These are phyloP conservation scores for Yamadazyma dushanensis DNA, from an alignment of 1,139 yeast genomes.

Conservation along the genomic window DNA sequence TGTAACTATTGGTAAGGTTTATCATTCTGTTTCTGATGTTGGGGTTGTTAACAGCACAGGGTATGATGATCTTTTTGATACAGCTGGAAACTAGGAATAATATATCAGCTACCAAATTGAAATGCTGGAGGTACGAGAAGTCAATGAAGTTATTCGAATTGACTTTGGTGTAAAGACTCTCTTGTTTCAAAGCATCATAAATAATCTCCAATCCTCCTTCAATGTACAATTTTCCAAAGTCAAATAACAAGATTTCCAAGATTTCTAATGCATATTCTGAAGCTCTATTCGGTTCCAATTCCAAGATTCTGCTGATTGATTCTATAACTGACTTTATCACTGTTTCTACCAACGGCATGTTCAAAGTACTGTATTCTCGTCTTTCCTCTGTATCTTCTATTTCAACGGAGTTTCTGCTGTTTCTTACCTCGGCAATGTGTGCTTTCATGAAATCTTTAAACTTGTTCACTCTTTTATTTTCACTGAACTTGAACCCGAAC, in stretches of 20 bases:
- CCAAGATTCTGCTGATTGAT: constrained; percentile 75
- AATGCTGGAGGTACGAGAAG: constrained; percentile 42
- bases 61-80: constrained; percentile 69
- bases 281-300: constrained; percentile 64
- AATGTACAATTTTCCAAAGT: constrained; percentile 72
- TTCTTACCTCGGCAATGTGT: constrained; percentile 28
- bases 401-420: constrained; percentile 24
- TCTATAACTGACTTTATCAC: constrained; percentile 76
- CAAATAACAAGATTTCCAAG: constrained; percentile 65
- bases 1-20: constrained; percentile 63
- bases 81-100: constrained; percentile 68
- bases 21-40: constrained; percentile 63
- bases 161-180: constrained; percentile 23
- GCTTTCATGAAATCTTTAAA: constrained; percentile 43
- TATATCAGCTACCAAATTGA: constrained; percentile 62
- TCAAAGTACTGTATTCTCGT: constrained; percentile 32
- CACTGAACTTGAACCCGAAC: constrained; percentile 34
- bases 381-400: constrained; percentile 22
- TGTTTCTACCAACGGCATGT: constrained; percentile 54
- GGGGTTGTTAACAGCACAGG: constrained; percentile 66
- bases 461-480: constrained; percentile 41
- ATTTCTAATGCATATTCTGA: constrained; percentile 67
- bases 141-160: constrained; percentile 32
- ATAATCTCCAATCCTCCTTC: constrained; percentile 76
- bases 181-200: constrained; percentile 42